Conservation (phyloP, 129 eudicot species). For the Flaveria sonorensis region DNA sequence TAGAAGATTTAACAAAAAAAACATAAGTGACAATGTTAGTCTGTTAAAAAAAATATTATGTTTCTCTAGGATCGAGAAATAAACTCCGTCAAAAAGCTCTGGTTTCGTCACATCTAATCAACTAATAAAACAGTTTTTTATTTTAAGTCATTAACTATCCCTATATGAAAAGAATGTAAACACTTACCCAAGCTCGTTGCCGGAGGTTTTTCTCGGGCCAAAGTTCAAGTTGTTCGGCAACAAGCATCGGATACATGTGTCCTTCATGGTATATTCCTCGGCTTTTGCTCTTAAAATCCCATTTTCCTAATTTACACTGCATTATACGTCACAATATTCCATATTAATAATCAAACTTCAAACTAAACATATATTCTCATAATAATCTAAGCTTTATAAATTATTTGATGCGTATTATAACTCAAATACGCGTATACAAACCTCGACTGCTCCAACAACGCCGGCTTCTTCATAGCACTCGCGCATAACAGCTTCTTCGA, state of each 20-base stretch:
- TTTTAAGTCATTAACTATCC: not conserved
- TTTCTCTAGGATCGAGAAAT: no score
- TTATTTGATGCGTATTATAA: not conserved
- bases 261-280: constrained; percentile 57
- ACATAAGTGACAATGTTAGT: no score
- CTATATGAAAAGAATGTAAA: not conserved
- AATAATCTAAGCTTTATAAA: not conserved
- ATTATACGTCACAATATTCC: constrained; percentile 15
- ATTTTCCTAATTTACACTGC: constrained; percentile 72
- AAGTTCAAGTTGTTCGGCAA: constrained; percentile 71
- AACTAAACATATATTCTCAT: not conserved
- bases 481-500: constrained; percentile 74
- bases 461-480: constrained; percentile 91
- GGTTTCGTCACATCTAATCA: no score
- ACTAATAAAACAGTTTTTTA: no score
- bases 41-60: no score
- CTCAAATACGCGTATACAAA: constrained; percentile 17
- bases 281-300: constrained; percentile 82
- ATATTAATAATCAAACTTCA: not conserved
- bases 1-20: no score
- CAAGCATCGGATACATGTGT: constrained; percentile 76
- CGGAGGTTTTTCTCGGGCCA: constrained; percentile 79
- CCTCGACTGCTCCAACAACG: constrained; percentile 73
- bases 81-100: no score
- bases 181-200: constrained; percentile 75